phyloP scores from a whole-genome alignment of 2,329 filamentous ascomycete species.

The Niveomyces coronatus region DNA sequence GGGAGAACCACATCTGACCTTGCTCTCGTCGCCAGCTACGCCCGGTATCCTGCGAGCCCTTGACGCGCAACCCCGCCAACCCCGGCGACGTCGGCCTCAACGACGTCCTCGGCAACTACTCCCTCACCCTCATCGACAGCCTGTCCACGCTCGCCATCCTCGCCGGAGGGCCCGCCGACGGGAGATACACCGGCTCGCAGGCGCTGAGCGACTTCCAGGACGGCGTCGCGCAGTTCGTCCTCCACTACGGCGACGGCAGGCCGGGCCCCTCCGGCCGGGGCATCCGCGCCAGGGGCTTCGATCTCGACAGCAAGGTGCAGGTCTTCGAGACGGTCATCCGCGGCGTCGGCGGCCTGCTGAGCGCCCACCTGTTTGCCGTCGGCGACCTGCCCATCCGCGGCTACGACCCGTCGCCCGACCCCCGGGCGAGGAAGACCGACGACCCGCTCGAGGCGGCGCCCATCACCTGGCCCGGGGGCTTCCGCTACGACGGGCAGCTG shows the following conservation, averaged over 20 bases:
- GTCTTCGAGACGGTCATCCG: slow-evolving; percentile 97
- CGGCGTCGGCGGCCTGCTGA: slow-evolving; percentile 80
- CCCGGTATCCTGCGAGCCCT: slow-evolving; percentile 71
- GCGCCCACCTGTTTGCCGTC: slow-evolving; percentile 85
- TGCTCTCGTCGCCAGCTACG: slow-evolving; percentile 46
- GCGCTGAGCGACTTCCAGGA: slow-evolving; percentile 69
- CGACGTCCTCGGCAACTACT: slow-evolving; percentile 95
- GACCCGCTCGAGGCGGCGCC: slow-evolving; percentile 37
- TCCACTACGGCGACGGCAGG: slow-evolving; percentile 79
- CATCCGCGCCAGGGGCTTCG: slow-evolving; percentile 67
- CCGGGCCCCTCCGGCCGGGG: slow-evolving; percentile 59
- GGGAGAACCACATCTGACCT: slow-evolving; percentile 4
- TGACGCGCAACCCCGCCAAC: slow-evolving; percentile 74
- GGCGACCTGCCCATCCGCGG: slow-evolving; percentile 80
- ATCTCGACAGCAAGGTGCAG: slow-evolving; percentile 95
- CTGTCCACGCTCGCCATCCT: slow-evolving; percentile 89
- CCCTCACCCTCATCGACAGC: slow-evolving; percentile 88
- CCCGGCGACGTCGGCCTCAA: slow-evolving; percentile 78
- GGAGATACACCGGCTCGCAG: slow-evolving; percentile 25
- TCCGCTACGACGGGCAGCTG: slow-evolving; percentile 82
- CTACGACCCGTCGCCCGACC: slow-evolving; percentile 46
- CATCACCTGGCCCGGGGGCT: slow-evolving; percentile 65
- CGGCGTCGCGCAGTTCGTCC: slow-evolving; percentile 64
- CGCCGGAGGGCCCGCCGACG: slow-evolving; percentile 54
- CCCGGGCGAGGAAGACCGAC: slow-evolving; percentile 17